These are phyloP conservation scores for Ramaria sp. DNA, from an alignment of 768 basidiomycete genomes.

Conservation along the genomic window DNA sequence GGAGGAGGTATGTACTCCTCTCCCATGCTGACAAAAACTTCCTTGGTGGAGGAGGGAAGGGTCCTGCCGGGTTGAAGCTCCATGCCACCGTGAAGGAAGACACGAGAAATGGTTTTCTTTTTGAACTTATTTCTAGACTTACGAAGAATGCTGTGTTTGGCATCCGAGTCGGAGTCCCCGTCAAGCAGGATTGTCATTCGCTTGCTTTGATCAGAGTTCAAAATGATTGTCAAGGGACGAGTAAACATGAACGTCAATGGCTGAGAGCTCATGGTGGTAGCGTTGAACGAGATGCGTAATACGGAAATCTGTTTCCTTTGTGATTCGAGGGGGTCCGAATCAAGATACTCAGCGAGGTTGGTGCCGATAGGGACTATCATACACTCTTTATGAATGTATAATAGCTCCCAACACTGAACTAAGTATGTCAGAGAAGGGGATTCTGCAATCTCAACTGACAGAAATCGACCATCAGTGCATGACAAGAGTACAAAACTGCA, in stretches of 20 bases:
- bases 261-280: too few relatives aligned
- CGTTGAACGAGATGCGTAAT: too few relatives aligned
- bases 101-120: slow-evolving; percentile 19
- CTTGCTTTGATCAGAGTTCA: slow-evolving; percentile 26
- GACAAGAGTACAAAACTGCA: too few relatives aligned
- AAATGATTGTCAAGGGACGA: slow-evolving; percentile 22
- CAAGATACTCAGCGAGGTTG: too few relatives aligned
- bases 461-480: too few relatives aligned
- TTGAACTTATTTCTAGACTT: slow-evolving; percentile 30
- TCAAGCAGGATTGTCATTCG: slow-evolving; percentile 20
- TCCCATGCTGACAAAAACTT: slow-evolving; percentile 25
- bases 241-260: slow-evolving; percentile 18
- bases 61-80: slow-evolving; percentile 15
- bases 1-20: slow-evolving; percentile 25
- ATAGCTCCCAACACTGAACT: too few relatives aligned
- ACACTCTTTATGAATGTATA: too few relatives aligned
- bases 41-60: slow-evolving; percentile 16
- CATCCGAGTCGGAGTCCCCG: slow-evolving; percentile 9
- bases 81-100: slow-evolving; percentile 23
- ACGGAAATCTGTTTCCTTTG: too few relatives aligned
- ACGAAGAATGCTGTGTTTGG: slow-evolving; percentile 20
- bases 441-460: too few relatives aligned
- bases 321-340: too few relatives aligned
- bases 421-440: too few relatives aligned
- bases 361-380: too few relatives aligned